Evolutionary conservation across 1,284 basidiomycete genomes (phyloP), one percentile per base, ranked within the genome.

Genomic region (Clitocybe nebularis): DNA sequence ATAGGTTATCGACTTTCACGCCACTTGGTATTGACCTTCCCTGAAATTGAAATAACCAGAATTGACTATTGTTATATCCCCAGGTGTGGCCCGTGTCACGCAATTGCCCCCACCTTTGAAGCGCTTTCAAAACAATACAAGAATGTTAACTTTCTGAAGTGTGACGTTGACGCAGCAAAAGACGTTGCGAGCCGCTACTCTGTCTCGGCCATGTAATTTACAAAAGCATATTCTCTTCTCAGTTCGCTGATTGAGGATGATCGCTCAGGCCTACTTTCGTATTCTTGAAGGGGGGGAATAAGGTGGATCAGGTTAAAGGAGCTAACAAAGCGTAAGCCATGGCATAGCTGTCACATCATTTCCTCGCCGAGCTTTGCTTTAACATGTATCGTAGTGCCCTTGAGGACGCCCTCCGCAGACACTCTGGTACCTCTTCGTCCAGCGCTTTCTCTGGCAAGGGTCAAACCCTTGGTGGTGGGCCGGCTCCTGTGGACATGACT

Each of bases 1-100:
- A 9, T 39, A 88, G 86, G 81, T 89, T 42, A 88, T 90, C 48
- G 87, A 89, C 63, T 89, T 90, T 54, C 84, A 89, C 61, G 86
- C 86, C 44, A 74, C 78, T 50, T 89, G 86, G 86, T 84, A 51
- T 52, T 7, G 13, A 36, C 26, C 41, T 33, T 25, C 36, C 43
- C 6, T 11, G 25, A 17, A 39, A 13, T 19, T 35, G 13, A 33
- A 36, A 20, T 26, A n/a, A 16, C 25, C 3, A 36, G 33, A 11
- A 14, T 1, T n/a, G 13, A 34, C n/a, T 8, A 20, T 46, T 23
- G 16, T 36, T 6, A 1, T 32, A 17, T n/a, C n/a, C n/a, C n/a
- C 45, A 88, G 86, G 86, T 89, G 87, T 73, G 81, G 84, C 2
- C 86, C 86, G 24, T 90, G 87, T 58, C 84, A 86, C 60, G 69